Evolutionary conservation across 306 rosid species (phyloP).

Genomic region (Vigna mungo): DNA sequence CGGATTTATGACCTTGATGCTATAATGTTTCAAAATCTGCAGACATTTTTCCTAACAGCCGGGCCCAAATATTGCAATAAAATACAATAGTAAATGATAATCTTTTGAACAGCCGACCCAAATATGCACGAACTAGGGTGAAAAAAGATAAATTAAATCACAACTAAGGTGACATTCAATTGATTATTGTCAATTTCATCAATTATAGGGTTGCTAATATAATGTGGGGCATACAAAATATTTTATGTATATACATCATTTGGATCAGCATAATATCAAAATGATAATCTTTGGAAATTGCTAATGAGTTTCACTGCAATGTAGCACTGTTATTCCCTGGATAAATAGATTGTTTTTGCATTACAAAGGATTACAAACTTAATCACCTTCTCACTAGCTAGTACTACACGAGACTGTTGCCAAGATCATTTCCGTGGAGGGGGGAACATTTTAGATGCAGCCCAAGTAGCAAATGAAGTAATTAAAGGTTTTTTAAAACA

Average conservation of each 20-base stretch:
- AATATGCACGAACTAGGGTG: not conserved
- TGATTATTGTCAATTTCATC: conserved; percentile 2
- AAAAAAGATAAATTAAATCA: conserved; percentile 20
- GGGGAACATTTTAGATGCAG: not conserved
- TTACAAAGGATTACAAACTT: not conserved
- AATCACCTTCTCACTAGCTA: not conserved
- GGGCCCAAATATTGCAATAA: conserved; percentile 7
- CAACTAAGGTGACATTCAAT: not conserved
- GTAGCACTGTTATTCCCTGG: not conserved
- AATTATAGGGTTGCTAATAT: conserved; percentile 25
- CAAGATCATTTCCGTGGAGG: not conserved
- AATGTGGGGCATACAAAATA: conserved; percentile 3
- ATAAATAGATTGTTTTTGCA: not conserved
- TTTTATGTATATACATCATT: conserved; percentile 5
- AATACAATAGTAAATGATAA: not conserved
- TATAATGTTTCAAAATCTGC: conserved; percentile 10
- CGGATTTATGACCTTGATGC: conserved; percentile 13
- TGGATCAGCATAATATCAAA: not conserved
- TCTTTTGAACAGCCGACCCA: not conserved
- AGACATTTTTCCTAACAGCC: conserved; percentile 4
- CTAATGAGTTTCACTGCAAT: not conserved
- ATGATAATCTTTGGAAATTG: not conserved
- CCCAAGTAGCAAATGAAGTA: not conserved
- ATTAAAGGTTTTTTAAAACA: not conserved
- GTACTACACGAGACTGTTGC: not conserved